These are phyloP conservation scores for Escovopsis sp. DNA, from an alignment of 2,329 filamentous ascomycete genomes.

Conservation along the genomic window DNA sequence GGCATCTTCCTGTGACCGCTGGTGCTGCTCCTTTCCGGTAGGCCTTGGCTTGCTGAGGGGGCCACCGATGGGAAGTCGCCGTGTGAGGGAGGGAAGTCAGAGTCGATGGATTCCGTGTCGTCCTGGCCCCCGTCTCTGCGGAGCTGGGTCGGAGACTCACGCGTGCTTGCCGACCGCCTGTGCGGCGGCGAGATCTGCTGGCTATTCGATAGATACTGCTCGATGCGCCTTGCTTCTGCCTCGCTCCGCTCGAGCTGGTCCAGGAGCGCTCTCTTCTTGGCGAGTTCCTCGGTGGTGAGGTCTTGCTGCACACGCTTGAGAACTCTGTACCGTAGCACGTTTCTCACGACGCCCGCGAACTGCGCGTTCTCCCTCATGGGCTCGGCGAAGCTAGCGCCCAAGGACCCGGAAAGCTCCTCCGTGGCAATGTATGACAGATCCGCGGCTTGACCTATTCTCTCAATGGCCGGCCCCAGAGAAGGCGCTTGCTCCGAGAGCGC, in stretches of 20 bases:
- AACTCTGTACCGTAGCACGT: constrained; percentile 75
- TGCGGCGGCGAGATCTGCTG: constrained; percentile 48
- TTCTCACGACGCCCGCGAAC: constrained; percentile 86
- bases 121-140: constrained; percentile 47
- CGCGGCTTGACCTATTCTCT: constrained; percentile 84
- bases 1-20: constrained; percentile 59
- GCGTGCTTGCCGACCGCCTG: constrained; percentile 47
- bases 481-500: constrained; percentile 85
- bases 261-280: constrained; percentile 69
- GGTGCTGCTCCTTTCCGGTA: constrained; percentile 38
- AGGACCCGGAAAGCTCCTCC: constrained; percentile 69
- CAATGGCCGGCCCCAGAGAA: constrained; percentile 81
- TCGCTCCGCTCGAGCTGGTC: constrained; percentile 90
- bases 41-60: constrained; percentile 61
- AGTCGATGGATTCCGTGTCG: constrained; percentile 84
- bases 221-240: constrained; percentile 80
- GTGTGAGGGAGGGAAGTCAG: constrained; percentile 85
- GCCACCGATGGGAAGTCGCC: constrained; percentile 49
- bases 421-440: constrained; percentile 95
- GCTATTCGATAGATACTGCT: constrained; percentile 73
- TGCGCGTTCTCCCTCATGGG: constrained; percentile 97
- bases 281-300: constrained; percentile 85
- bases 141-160: constrained; percentile 35
- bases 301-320: constrained; percentile 94
- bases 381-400: constrained; percentile 92